Percentiles rank a stretch among this genome's conserved stretches.
Evolutionary conservation across 495 filamentous ascomycete genomes (phyloP).

Genomic region (Neurospora sp.): DNA sequence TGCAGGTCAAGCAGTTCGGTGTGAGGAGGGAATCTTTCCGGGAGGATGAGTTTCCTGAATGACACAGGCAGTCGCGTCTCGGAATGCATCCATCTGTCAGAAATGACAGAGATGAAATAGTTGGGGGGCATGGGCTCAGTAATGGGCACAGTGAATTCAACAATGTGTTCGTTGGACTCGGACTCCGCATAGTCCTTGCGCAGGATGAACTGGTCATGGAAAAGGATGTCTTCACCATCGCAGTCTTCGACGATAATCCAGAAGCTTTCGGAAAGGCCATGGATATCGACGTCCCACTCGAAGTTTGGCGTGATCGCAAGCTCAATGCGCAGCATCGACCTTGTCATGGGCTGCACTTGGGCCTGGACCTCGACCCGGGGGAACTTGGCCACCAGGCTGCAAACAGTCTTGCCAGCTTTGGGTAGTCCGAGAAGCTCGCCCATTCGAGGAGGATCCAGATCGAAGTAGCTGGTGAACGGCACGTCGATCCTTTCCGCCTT

Average conservation of each 20-base stretch:
- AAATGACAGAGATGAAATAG: slow-evolving; percentile 91
- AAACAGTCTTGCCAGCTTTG: slow-evolving; percentile 79
- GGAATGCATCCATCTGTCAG: slow-evolving; percentile 96
- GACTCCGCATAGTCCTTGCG: slow-evolving; percentile 73
- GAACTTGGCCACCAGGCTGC: slow-evolving; percentile 80
- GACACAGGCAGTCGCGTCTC: slow-evolving; percentile 89
- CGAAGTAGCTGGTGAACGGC: slow-evolving; percentile 87
- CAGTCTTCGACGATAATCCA: slow-evolving; percentile 98
- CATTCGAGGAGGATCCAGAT: slow-evolving; percentile 94
- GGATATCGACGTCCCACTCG: slow-evolving; percentile 85
- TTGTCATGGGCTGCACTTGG: slow-evolving; percentile 86
- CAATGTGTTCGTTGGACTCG: slow-evolving; percentile 83
- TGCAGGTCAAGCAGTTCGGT: slow-evolving; percentile 86
- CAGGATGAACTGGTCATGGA: slow-evolving; percentile 89
- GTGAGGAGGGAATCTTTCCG: slow-evolving; percentile 90
- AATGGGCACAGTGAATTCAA: slow-evolving; percentile 94
- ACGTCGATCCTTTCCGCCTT: slow-evolving; percentile 94
- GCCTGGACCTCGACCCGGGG: slow-evolving; percentile 86
- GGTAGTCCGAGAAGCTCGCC: slow-evolving; percentile 88
- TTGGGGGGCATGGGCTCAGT: slow-evolving; percentile 97
- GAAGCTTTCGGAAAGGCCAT: slow-evolving; percentile 82
- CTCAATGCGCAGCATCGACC: slow-evolving; percentile 92
- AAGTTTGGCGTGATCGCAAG: slow-evolving; percentile 92
- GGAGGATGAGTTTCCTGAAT: slow-evolving; percentile 88
- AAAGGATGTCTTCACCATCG: slow-evolving; percentile 92